Evolutionary conservation across 1,139 yeast species (phyloP).

Genomic region (Yamadazyma atmosphaerica): DNA sequence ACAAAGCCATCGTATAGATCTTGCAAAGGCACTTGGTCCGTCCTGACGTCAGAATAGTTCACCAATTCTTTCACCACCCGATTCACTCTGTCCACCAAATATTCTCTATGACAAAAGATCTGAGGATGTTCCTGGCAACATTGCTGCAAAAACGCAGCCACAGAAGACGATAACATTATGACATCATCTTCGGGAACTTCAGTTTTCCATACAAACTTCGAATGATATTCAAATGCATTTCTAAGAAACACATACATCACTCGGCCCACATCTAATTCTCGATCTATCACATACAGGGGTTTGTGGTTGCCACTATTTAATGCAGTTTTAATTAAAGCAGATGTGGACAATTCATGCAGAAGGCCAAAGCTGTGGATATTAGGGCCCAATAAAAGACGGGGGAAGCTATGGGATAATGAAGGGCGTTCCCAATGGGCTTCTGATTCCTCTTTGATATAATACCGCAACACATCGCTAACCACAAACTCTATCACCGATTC

Average conservation of each 20-base stretch:
- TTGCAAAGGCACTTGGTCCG: conserved; percentile 9
- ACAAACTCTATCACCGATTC: conserved; percentile 16
- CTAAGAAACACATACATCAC: conserved; percentile 19
- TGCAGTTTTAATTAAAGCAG: conserved; percentile 12
- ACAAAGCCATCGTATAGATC: conserved; percentile 12
- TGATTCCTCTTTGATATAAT: conserved; percentile 13
- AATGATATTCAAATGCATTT: conserved; percentile 14
- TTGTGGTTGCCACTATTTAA: background rate
- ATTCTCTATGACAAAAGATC: conserved; percentile 8
- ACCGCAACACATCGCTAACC: conserved; percentile 9
- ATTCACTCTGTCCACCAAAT: conserved; percentile 9
- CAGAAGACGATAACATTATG: conserved; percentile 10
- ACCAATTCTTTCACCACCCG: conserved; percentile 11
- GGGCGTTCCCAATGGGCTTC: conserved; percentile 15
- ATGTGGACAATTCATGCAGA: conserved; percentile 13
- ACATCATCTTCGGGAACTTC: conserved; percentile 1
- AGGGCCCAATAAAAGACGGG: conserved; percentile 20
- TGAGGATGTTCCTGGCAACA: conserved; percentile 5
- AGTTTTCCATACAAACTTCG: conserved; percentile 5
- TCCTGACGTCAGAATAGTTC: conserved; percentile 4
- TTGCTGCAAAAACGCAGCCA: conserved; percentile 11
- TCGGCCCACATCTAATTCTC: conserved; percentile 18
- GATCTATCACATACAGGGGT: conserved; percentile 2
- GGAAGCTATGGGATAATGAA: conserved; percentile 11
- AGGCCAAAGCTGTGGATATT: conserved; percentile 12